Percentiles rank a stretch among this genome's conserved stretches.
phyloP scores from a whole-genome alignment of 1,284 basidiomycete genomes.

The Ceratobasidium papillatum region DNA sequence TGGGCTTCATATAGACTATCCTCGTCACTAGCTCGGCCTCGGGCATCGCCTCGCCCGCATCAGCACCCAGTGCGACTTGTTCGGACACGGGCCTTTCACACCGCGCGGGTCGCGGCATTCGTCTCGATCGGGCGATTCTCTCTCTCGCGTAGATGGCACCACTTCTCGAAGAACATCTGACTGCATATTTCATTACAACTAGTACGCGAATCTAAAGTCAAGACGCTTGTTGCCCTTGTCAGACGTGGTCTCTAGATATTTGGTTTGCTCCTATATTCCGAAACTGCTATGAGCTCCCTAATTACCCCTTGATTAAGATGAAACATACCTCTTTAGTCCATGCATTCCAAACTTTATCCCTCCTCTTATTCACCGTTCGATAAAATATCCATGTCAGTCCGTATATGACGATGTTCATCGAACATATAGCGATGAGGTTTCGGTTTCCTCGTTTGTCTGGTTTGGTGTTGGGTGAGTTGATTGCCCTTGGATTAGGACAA shows the following conservation, averaged over 20 bases:
- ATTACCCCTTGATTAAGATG: background rate
- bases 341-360: conserved; percentile 32
- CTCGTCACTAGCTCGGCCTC: background rate
- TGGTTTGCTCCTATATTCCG: conserved; percentile 12
- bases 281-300: background rate
- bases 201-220: conserved; percentile 38
- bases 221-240: conserved; percentile 37
- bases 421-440: conserved; percentile 31
- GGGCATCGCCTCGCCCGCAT: background rate
- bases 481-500: background rate
- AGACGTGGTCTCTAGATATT: conserved; percentile 18
- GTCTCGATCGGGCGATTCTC: background rate
- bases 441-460: conserved; percentile 37
- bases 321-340: conserved; percentile 27
- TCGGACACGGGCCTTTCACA: background rate
- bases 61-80: background rate
- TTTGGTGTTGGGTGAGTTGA: background rate
- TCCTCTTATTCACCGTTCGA: conserved; percentile 8
- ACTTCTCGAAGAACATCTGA: background rate
- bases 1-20: background rate
- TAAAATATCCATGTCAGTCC: conserved; percentile 30
- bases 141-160: background rate
- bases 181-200: background rate
- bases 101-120: background rate
- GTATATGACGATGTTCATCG: conserved; percentile 37